A percentile compares a stretch with the other conserved stretches of the same genome.
These are phyloP conservation scores for Fusarium tjaetaba DNA, from an alignment of 2,329 filamentous ascomycete genomes.

Conservation along the genomic window DNA sequence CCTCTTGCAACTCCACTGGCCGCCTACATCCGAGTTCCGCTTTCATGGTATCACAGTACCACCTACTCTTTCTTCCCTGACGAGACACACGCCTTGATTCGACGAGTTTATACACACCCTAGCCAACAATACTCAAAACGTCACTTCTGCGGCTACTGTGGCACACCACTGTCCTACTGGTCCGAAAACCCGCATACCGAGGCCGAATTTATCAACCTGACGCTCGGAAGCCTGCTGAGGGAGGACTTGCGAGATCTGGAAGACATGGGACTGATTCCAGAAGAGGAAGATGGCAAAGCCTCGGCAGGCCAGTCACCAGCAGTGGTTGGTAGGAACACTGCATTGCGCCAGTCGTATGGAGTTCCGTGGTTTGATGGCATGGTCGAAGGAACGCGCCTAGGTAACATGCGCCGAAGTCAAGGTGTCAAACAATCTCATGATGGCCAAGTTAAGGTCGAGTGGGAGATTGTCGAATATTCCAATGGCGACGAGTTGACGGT, in stretches of 20 bases:
- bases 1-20: slow-evolving; percentile 78
- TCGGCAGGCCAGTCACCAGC: neutral
- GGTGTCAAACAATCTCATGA: slow-evolving; percentile 66
- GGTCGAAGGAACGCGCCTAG: slow-evolving; percentile 78
- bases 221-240: slow-evolving; percentile 78
- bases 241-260: slow-evolving; percentile 79
- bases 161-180: slow-evolving; percentile 87
- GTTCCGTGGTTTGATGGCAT: slow-evolving; percentile 89
- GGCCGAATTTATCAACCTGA: slow-evolving; percentile 81
- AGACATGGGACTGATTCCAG: slow-evolving; percentile 77
- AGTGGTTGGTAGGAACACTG: slow-evolving; percentile 45
- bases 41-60: slow-evolving; percentile 80
- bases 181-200: slow-evolving; percentile 76
- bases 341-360: slow-evolving; percentile 68
- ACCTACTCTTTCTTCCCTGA: slow-evolving; percentile 82
- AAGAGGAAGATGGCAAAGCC: slow-evolving; percentile 47
- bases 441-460: slow-evolving; percentile 75
- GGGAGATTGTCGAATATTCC: slow-evolving; percentile 84
- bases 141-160: slow-evolving; percentile 92
- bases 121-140: slow-evolving; percentile 69
- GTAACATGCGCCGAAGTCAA: slow-evolving; percentile 71
- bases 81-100: slow-evolving; percentile 75
- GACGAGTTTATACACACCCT: slow-evolving; percentile 71
- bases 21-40: slow-evolving; percentile 84
- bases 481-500: slow-evolving; percentile 46